Conservation (phyloP, 2,329 filamentous ascomycete species). For the Cordyceps fumosorosea region DNA sequence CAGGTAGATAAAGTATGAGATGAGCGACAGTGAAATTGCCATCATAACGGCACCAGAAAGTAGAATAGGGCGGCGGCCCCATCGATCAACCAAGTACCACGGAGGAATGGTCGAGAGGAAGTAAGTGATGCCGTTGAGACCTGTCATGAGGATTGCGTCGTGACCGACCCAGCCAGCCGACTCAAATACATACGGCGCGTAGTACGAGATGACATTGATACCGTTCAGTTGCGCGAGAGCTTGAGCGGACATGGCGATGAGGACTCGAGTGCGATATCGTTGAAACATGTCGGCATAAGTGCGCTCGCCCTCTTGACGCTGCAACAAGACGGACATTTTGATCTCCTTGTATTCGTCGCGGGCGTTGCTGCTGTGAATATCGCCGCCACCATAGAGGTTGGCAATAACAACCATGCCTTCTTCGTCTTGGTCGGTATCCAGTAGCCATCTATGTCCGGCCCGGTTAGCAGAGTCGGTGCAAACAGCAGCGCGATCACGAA, state of each 20-base stretch:
- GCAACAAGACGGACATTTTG: conserved; percentile 93
- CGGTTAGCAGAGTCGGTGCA: conserved; percentile 22
- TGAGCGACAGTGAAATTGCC: conserved; percentile 78
- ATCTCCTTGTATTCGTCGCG: conserved; percentile 97
- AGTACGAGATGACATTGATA: conserved; percentile 99
- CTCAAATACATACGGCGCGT: conserved; percentile 93
- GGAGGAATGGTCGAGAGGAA: conserved; percentile 87
- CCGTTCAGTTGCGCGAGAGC: conserved; percentile 93
- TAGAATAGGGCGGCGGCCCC: conserved; percentile 83
- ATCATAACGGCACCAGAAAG: conserved; percentile 85
- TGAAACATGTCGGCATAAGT: conserved; percentile 92
- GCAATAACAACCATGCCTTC: conserved; percentile 98
- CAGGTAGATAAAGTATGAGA: conserved; percentile 93
- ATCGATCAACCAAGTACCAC: conserved; percentile 93
- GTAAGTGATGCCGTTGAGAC: conserved; percentile 87
- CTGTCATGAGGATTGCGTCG: conserved; percentile 91
- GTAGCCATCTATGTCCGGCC: conserved; percentile 64
- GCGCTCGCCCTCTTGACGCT: conserved; percentile 91
- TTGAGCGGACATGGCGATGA: conserved; percentile 98
- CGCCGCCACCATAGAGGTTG: conserved; percentile 90
- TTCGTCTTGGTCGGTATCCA: conserved; percentile 97
- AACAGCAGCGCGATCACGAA: conserved; percentile 33
- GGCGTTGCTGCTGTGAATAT: conserved; percentile 88
- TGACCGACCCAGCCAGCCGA: conserved; percentile 93
- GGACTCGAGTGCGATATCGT: conserved; percentile 82